Conservation (phyloP, 75 land plant species). For the Picea glauca region DNA sequence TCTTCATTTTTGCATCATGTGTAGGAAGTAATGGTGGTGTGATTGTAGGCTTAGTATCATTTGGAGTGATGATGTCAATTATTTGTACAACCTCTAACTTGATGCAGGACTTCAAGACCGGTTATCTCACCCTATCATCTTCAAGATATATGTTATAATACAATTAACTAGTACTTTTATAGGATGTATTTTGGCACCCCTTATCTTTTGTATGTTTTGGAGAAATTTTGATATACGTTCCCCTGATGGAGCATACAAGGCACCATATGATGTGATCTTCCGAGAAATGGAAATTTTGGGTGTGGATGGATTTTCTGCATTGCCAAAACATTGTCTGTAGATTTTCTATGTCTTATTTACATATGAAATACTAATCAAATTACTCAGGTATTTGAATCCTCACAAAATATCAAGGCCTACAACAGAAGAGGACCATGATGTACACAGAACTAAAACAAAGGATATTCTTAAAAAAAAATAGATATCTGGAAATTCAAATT, state of each 20-base stretch:
- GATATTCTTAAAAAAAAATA: too few relatives aligned
- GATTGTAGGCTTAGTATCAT: slow-evolving; percentile 60
- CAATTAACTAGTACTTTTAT: slow-evolving; percentile 47
- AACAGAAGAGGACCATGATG: too few relatives aligned
- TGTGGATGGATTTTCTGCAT: slow-evolving; percentile 50
- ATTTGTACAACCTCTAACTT: slow-evolving; percentile 20
- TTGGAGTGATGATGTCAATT: slow-evolving; percentile 82
- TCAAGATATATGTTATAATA: slow-evolving; percentile 34
- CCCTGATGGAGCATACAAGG: slow-evolving; percentile 17
- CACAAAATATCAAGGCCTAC: slow-evolving; percentile 11
- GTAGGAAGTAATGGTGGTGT: slow-evolving; percentile 8
- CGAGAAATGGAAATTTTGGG: slow-evolving; percentile 67
- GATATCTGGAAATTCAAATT: too few relatives aligned
- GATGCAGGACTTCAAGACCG: too few relatives aligned
- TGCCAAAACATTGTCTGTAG: slow-evolving; percentile 59
- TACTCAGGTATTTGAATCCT: slow-evolving; percentile 30
- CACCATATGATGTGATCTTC: slow-evolving; percentile 47
- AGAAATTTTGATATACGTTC: slow-evolving; percentile 48
- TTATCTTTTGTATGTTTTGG: slow-evolving; percentile 22
- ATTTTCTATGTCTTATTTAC: slow-evolving; percentile 35
- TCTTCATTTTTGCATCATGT: too few relatives aligned
- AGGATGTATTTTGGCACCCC: background rate
- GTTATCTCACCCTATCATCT: too few relatives aligned
- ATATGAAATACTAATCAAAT: slow-evolving; percentile 39
- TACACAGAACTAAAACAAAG: too few relatives aligned